A percentile compares a stretch with the other conserved stretches of the same genome.
These are phyloP conservation scores for Microcyclosporella mali DNA, from an alignment of 2,329 filamentous ascomycete genomes.

Conservation along the genomic window DNA sequence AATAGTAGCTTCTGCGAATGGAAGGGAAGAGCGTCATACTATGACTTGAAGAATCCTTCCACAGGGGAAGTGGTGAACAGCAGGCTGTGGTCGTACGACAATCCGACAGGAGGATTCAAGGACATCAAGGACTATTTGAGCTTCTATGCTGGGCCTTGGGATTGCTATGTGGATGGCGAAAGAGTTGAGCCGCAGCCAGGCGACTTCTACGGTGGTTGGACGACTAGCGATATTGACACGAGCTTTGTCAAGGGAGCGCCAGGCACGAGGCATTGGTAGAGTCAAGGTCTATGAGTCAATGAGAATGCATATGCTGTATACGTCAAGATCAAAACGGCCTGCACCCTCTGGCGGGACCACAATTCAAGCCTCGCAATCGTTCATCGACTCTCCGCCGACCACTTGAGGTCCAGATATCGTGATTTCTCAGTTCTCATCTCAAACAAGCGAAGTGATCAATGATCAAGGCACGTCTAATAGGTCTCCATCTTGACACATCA, in stretches of 20 bases:
- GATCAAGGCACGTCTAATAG: too few relatives aligned
- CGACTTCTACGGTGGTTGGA: slow-evolving; percentile 61
- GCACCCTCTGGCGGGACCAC: too few relatives aligned
- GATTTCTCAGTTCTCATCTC: too few relatives aligned
- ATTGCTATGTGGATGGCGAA: slow-evolving; percentile 58
- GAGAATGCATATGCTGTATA: too few relatives aligned
- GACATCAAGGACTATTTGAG: slow-evolving; percentile 52
- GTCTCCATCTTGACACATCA: too few relatives aligned
- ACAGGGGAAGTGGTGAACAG: slow-evolving; percentile 39
- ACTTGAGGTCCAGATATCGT: too few relatives aligned
- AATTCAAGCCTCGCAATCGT: too few relatives aligned
- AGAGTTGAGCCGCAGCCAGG: slow-evolving; percentile 54
- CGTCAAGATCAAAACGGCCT: too few relatives aligned
- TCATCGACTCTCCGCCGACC: too few relatives aligned
- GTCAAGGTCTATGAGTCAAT: too few relatives aligned
- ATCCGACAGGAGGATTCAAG: slow-evolving; percentile 48
- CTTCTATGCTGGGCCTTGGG: slow-evolving; percentile 57
- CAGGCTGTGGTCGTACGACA: slow-evolving; percentile 55
- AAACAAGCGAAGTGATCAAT: too few relatives aligned
- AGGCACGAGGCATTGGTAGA: slow-evolving; percentile 30
- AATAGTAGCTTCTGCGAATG: slow-evolving; percentile 53
- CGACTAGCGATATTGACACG: slow-evolving; percentile 54
- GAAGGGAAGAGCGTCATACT: slow-evolving; percentile 57
- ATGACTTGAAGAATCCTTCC: slow-evolving; percentile 41
- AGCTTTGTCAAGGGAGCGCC: slow-evolving; percentile 42